These are phyloP conservation scores for Hypoxylon sp. DNA, from an alignment of 2,329 filamentous ascomycete genomes.

Conservation along the genomic window DNA sequence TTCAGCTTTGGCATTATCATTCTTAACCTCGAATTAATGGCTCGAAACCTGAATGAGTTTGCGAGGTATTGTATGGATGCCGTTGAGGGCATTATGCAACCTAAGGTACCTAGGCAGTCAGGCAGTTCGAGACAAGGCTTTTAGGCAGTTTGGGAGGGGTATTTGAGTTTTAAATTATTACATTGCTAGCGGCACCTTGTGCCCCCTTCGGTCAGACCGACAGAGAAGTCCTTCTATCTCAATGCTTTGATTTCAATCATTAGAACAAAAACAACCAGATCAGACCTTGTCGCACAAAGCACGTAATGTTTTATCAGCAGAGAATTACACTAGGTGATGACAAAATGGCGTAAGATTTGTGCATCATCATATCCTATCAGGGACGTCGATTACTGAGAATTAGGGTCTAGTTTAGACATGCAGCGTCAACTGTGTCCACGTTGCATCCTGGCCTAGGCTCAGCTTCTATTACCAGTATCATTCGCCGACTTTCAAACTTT, in stretches of 20 bases:
- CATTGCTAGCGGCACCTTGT: conserved; percentile 27
- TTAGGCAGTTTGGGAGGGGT: conserved; percentile 39
- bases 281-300: conserved; percentile 32
- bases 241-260: conserved; percentile 19
- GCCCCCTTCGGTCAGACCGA: conserved; percentile 34
- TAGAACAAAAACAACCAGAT: conserved; percentile 1
- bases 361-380: conserved; percentile 39
- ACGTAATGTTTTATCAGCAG: conserved; percentile 42
- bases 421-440: conserved; percentile 39
- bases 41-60: conserved; percentile 20
- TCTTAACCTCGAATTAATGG: conserved; percentile 23
- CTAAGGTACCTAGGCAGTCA: background rate
- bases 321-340: conserved; percentile 37
- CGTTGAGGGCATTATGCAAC: conserved; percentile 4
- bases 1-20: background rate
- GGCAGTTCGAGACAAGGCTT: conserved; percentile 19
- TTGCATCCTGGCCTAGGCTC: conserved; percentile 36
- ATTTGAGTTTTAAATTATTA: conserved; percentile 40
- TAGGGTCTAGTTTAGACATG: conserved; percentile 40
- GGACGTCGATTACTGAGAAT: conserved; percentile 37
- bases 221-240: conserved; percentile 10
- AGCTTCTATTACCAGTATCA: conserved; percentile 28
- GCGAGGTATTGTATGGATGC: conserved; percentile 7
- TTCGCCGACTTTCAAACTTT: conserved; percentile 34
- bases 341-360: conserved; percentile 45